Evolutionary conservation across 305 asterid species (phyloP).

Genomic region (Ilex paraguariensis): DNA sequence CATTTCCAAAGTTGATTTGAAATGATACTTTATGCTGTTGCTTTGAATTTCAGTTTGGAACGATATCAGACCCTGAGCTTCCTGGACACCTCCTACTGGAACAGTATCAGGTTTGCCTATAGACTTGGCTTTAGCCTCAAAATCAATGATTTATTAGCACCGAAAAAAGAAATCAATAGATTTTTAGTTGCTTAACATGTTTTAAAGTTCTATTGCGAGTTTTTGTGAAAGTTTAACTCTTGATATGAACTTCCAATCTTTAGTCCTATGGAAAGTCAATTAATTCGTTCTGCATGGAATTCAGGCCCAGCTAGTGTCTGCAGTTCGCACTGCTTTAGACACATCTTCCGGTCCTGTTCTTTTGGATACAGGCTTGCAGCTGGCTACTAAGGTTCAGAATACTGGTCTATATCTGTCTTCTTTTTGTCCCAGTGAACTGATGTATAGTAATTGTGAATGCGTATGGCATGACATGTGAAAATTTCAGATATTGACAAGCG

Average conservation of each 20-base stretch:
- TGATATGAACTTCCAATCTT: too few relatives aligned
- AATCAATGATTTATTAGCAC: too few relatives aligned
- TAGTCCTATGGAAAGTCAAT: too few relatives aligned
- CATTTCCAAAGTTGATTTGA: neutral
- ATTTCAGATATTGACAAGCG: conserved; percentile 92
- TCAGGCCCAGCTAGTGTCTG: conserved; percentile 96
- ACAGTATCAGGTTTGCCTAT: conserved; percentile 77
- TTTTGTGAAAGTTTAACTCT: too few relatives aligned
- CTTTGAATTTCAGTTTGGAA: conserved; percentile 63
- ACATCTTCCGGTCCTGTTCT: conserved; percentile 75
- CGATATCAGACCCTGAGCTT: conserved; percentile 82
- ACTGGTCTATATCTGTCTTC: conserved; percentile 12
- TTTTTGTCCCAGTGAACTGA: conserved; percentile 15
- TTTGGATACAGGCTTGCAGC: conserved; percentile 93
- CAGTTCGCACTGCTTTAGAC: conserved; percentile 96
- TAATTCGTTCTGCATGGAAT: conserved; percentile 4
- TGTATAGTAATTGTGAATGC: conserved; percentile 16
- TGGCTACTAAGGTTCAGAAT: conserved; percentile 80
- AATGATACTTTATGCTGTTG: neutral
- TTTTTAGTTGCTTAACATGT: too few relatives aligned
- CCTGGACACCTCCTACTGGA: conserved; percentile 94
- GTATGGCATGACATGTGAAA: conserved; percentile 22
- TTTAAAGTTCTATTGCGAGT: too few relatives aligned
- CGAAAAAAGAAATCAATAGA: too few relatives aligned
- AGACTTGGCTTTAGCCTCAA: conserved; percentile 13